phyloP scores from a whole-genome alignment of 495 filamentous ascomycete genomes.

The Penicillium arizonense region DNA sequence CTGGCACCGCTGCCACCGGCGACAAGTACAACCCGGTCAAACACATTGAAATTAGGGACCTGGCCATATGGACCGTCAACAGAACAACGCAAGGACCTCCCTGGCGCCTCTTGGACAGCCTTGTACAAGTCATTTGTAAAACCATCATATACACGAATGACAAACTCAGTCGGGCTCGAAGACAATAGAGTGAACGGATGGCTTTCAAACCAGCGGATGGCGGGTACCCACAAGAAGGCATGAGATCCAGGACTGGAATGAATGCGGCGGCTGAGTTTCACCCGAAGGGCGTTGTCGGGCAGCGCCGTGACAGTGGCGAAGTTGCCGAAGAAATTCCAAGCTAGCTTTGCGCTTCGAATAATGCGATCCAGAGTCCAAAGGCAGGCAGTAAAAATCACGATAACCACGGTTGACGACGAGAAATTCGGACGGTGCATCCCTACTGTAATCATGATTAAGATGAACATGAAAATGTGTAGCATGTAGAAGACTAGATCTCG shows the following conservation, averaged over 20 bases:
- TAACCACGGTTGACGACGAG: conserved; percentile 33
- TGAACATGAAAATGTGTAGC: conserved; percentile 50
- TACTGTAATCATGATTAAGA: conserved; percentile 50
- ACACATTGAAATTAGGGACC: conserved; percentile 51
- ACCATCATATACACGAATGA: conserved; percentile 53
- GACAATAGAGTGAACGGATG: conserved; percentile 61
- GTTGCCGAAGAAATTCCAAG: conserved; percentile 51
- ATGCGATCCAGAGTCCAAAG: conserved; percentile 53
- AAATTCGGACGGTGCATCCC: conserved; percentile 53
- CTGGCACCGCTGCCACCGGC: conserved; percentile 58
- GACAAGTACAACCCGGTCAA: conserved; percentile 57
- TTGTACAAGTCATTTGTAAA: conserved; percentile 55
- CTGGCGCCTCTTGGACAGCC: conserved; percentile 49
- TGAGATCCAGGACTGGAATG: conserved; percentile 53
- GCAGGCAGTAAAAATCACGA: conserved; percentile 40
- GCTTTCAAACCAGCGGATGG: conserved; percentile 52
- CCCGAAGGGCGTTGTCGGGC: conserved; percentile 52
- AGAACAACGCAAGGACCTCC: conserved; percentile 43
- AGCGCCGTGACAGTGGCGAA: conserved; percentile 51
- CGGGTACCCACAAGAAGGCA: conserved; percentile 58
- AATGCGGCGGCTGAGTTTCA: conserved; percentile 47
- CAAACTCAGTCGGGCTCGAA: conserved; percentile 46
- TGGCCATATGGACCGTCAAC: conserved; percentile 59
- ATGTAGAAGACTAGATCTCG: conserved; percentile 46
- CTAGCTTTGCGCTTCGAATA: conserved; percentile 41